Percentiles rank a stretch among this genome's conserved stretches.
Conservation (phyloP, 2,329 filamentous ascomycete species). For the Plectosphaerella plurivora region DNA sequence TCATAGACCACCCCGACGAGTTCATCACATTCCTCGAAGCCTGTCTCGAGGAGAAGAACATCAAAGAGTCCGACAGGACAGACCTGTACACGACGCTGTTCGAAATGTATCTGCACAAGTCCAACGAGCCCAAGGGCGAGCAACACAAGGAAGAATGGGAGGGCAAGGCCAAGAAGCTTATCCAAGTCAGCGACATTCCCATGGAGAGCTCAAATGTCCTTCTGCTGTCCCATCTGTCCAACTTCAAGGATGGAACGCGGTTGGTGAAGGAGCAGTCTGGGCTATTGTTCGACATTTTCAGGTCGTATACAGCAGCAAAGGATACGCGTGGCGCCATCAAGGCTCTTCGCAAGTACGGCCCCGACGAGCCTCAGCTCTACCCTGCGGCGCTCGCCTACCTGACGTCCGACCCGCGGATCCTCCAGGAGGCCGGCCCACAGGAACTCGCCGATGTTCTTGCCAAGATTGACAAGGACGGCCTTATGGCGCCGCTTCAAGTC, state of each 20-base stretch:
- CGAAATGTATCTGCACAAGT: slow-evolving; percentile 95
- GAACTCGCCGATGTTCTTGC: slow-evolving; percentile 77
- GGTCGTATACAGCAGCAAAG: slow-evolving; percentile 87
- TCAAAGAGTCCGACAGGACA: slow-evolving; percentile 71
- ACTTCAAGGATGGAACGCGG: slow-evolving; percentile 85
- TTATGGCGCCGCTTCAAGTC: slow-evolving; percentile 95
- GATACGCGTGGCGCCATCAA: slow-evolving; percentile 89
- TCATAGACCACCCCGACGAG: slow-evolving; percentile 88
- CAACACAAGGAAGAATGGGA: slow-evolving; percentile 77
- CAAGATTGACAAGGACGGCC: slow-evolving; percentile 82
- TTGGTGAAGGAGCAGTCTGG: slow-evolving; percentile 93
- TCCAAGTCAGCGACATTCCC: slow-evolving; percentile 73
- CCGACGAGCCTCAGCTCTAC: slow-evolving; percentile 86
- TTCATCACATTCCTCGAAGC: slow-evolving; percentile 93
- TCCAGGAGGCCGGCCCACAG: slow-evolving; percentile 78
- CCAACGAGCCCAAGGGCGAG: slow-evolving; percentile 66
- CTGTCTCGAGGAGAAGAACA: slow-evolving; percentile 65
- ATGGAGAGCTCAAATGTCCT: slow-evolving; percentile 96
- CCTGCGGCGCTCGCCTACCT: slow-evolving; percentile 91
- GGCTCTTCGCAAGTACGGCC: slow-evolving; percentile 85
- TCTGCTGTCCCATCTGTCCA: slow-evolving; percentile 83
- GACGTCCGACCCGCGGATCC: slow-evolving; percentile 73
- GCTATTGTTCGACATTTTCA: slow-evolving; percentile 90
- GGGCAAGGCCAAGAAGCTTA: slow-evolving; percentile 80
- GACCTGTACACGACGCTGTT: slow-evolving; percentile 95